Evolutionary conservation across 2,329 filamentous ascomycete genomes (phyloP), one percentile per base, ranked within the genome.

Genomic region (Albophoma yamanashiensis): DNA sequence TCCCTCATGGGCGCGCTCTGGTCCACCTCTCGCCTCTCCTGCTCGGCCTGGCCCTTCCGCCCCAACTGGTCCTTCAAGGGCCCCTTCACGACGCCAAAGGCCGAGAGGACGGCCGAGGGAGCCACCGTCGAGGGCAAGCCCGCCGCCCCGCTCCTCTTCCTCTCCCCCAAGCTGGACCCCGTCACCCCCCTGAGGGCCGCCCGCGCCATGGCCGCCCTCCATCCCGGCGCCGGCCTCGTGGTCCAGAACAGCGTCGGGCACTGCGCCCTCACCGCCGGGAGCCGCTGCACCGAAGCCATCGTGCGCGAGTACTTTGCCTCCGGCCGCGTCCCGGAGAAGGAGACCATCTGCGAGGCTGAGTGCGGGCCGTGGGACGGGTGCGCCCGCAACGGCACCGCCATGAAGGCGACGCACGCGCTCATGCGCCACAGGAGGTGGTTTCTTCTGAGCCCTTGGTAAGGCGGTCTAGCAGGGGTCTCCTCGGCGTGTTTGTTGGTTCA

Each of bases 101-200:
- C 66, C 3, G 63, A 68, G 20, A 56, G 71, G 11, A 42, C 63
- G 34, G n/a, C 66, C 20, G 11, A 8, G 2, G 57, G 59, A 20
- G n/a, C 42, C 4, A 15, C 47, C 2, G 60, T 63, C 2, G 62
- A 63, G 15, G 74, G 68, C 9, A 69, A 64, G 45, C 78, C 78
- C 0, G 67, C 68, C 0, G 74, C 74, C 4, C 78, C 79, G 4
- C 62, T 80, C 34, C 65, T 81, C 36, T 79, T 79, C 65, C 62
- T 80, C 4, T 71, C 73, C 14, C 76, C 75, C 58, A 62, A 69
- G 7, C 70, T 75, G 8, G 78, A 81, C 59, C 79, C 79, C 15
- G 75, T 79, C 14, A 81, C 79, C 34, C 79, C 79, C 6, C 63
- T 76, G 43, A 55, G 56, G 57, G 72, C 61, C 73, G 78, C 67